Evolutionary conservation across 495 filamentous ascomycete genomes (phyloP), one percentile per base, ranked within the genome.

Genomic region (Aspergillus haitiensis): DNA sequence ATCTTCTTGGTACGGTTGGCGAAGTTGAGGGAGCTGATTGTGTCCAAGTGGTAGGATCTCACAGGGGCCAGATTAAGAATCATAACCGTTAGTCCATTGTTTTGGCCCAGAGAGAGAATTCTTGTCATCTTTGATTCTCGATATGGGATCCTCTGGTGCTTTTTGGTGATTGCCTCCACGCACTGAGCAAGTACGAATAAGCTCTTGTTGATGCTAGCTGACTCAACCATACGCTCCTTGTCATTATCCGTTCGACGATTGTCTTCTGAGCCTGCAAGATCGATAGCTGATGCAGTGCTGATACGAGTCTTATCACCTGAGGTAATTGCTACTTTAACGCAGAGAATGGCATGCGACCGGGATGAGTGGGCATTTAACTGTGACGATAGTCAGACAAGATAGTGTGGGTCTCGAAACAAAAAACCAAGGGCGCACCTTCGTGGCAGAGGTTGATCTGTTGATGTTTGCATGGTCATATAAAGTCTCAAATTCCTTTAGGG

Each of bases 191-290:
- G 77, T 34, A 96, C 92, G 65, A 98, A 98, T 10, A 98, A 80
- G 61, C 88, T 93, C 77, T 97, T 98, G 80, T 98, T 98, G 78
- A 98, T 98, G 69, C 91, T 95, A 2, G 93, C 91, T n/a, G 92
- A 96, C 71, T 98, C 94, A 2, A 95, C 82, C 78, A 98, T 82
- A 12, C 94, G 80, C 67, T 97, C 92, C 73, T 94, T 95, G 61
- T 88, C 91, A 74, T 98, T 98, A 36, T 96, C 92, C 0, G 94
- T 98, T 36, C 94, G 75, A 27, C 94, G 81, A 70, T 98, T 98
- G 69, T 98, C 94, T 72, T 98, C 94, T 11, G 92, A 96, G 9
- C 94, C 94, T 49, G 94, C 94, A 63, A 98, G 81, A 78, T 98
- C 94, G 74, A 98, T 98, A 59, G 93, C 93, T 2, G 92, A 97